phyloP scores from a whole-genome alignment of 352 stramenopile genomes.

The Phytophthora citrophthora region DNA sequence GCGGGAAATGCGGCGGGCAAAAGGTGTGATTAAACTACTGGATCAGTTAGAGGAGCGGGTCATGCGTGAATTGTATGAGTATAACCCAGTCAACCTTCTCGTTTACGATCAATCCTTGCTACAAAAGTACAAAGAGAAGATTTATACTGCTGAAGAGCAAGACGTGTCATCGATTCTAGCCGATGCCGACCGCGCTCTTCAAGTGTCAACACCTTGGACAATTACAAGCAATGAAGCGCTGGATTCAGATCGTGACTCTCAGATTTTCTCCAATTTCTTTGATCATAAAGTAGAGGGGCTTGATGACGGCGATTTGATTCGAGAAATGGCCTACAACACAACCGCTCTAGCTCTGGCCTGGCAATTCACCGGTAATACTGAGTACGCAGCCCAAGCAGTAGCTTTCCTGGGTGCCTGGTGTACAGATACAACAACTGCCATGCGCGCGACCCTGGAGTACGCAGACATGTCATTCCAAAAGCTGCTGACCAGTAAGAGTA shows the following conservation, averaged over 20 bases:
- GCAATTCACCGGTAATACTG: slow-evolving; percentile 35
- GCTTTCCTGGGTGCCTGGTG: slow-evolving; percentile 44
- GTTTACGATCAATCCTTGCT: slow-evolving; percentile 39
- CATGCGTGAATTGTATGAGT: slow-evolving; percentile 45
- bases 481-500: slow-evolving; percentile 22
- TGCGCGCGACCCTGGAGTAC: slow-evolving; percentile 40
- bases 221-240: slow-evolving; percentile 32
- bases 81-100: slow-evolving; percentile 23
- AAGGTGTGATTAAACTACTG: slow-evolving; percentile 47
- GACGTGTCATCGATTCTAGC: slow-evolving; percentile 18
- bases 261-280: slow-evolving; percentile 45
- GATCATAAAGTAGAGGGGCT: slow-evolving; percentile 19
- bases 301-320: slow-evolving; percentile 36
- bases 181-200: slow-evolving; percentile 39
- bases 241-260: slow-evolving; percentile 15
- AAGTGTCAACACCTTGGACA: slow-evolving; percentile 29
- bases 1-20: slow-evolving; percentile 57
- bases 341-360: slow-evolving; percentile 50
- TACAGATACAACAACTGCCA: slow-evolving; percentile 32
- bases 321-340: slow-evolving; percentile 59
- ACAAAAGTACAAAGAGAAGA: slow-evolving; percentile 12
- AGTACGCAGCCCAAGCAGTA: slow-evolving; percentile 39
- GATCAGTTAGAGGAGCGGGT: slow-evolving; percentile 48
- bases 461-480: slow-evolving; percentile 44
- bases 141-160: neutral